Conservation (phyloP, 2,329 filamentous ascomycete species). For the Aureobasidium vineae region DNA sequence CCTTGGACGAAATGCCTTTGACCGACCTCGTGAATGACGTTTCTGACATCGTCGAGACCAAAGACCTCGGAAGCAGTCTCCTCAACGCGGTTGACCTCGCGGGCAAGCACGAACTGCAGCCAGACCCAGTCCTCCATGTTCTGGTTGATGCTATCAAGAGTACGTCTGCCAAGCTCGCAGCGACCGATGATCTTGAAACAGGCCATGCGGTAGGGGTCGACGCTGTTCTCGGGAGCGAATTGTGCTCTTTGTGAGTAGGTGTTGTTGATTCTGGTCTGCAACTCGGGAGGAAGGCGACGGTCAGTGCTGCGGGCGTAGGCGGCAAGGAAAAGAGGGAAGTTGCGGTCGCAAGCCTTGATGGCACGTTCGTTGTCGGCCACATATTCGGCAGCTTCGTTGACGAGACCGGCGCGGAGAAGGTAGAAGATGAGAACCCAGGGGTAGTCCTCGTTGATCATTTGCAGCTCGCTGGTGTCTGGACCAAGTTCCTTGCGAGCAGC, state of each 20-base stretch:
- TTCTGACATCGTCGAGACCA: constrained; percentile 67
- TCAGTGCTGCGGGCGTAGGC: constrained; percentile 77
- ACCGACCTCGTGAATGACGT: constrained; percentile 82
- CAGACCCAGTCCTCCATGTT: constrained; percentile 66
- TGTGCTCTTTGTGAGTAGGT: constrained; percentile 85
- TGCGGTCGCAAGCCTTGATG: constrained; percentile 87
- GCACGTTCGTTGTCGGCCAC: constrained; percentile 74
- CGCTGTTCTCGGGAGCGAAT: constrained; percentile 79
- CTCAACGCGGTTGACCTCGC: constrained; percentile 60
- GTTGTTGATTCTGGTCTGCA: constrained; percentile 83
- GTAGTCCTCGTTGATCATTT: constrained; percentile 71
- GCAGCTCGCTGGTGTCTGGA: constrained; percentile 74
- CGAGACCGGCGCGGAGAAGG: constrained; percentile 78
- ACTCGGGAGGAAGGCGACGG: constrained; percentile 70
- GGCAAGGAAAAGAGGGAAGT: constrained; percentile 83
- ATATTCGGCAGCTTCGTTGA: constrained; percentile 81
- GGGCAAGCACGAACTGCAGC: constrained; percentile 62
- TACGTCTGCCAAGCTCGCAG: constrained; percentile 59
- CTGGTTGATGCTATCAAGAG: constrained; percentile 57
- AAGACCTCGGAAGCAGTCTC: constrained; percentile 63
- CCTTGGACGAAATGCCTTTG: constrained; percentile 85
- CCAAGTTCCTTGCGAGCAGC: constrained; percentile 78
- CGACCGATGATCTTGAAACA: constrained; percentile 97
- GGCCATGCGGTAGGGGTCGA: constrained; percentile 93
- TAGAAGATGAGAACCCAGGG: constrained; percentile 96